Percentiles rank a stretch among this genome's conserved stretches.
These are phyloP conservation scores for Massarina eburnea DNA, from an alignment of 2,329 filamentous ascomycete genomes.

Conservation along the genomic window DNA sequence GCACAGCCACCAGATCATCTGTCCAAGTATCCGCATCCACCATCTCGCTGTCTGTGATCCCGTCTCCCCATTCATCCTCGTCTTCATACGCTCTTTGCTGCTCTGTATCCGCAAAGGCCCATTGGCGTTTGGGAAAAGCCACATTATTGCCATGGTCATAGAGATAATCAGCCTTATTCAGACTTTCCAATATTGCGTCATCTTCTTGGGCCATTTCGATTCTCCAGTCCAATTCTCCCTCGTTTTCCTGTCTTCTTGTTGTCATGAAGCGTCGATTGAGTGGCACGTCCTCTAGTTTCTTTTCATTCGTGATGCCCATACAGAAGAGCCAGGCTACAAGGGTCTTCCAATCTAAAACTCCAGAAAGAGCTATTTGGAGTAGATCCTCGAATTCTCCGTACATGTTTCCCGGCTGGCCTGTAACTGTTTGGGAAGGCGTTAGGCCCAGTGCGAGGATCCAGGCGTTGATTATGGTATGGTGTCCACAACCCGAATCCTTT, in stretches of 20 bases:
- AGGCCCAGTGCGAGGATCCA: conserved; percentile 32
- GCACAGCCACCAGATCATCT: too few relatives aligned
- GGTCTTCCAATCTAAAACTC: conserved; percentile 13
- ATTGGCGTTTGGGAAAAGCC: background rate
- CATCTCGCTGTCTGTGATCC: background rate
- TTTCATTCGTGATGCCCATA: background rate
- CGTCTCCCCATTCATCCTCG: background rate
- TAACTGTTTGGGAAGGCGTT: background rate
- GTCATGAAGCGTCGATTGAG: conserved; percentile 1
- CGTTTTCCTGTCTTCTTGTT: background rate
- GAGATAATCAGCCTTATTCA: background rate
- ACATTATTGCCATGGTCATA: conserved; percentile 2
- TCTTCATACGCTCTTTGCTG: background rate
- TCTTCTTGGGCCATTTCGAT: background rate
- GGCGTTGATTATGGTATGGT: conserved; percentile 23
- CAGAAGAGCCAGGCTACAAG: conserved; percentile 9
- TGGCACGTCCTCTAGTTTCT: background rate
- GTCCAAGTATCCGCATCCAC: background rate
- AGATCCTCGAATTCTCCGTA: conserved; percentile 4
- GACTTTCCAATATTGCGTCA: background rate
- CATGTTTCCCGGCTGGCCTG: background rate
- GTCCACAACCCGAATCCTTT: conserved; percentile 9
- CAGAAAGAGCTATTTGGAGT: conserved; percentile 4
- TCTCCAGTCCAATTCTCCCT: background rate
- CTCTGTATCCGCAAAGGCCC: too few relatives aligned